These are phyloP conservation scores for Aspergillus sp. DNA, from an alignment of 2,329 filamentous ascomycete species.

Conservation along the genomic window DNA sequence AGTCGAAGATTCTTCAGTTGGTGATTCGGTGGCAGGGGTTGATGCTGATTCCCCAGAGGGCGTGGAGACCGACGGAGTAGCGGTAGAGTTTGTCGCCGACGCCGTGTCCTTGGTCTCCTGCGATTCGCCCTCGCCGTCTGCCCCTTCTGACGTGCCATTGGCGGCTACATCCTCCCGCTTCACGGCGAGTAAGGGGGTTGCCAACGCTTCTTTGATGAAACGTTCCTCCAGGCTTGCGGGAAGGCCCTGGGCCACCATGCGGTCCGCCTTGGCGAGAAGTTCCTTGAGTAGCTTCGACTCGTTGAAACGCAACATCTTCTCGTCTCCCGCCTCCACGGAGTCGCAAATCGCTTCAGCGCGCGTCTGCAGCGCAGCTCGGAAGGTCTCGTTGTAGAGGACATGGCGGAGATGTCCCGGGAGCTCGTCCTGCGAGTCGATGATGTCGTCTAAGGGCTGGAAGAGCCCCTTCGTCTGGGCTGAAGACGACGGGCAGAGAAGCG, in stretches of 20 bases:
- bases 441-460: conserved; percentile 51
- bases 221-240: conserved; percentile 81
- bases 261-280: conserved; percentile 69
- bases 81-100: conserved; percentile 29
- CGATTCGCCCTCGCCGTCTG: conserved; percentile 25
- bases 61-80: conserved; percentile 33
- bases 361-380: conserved; percentile 55
- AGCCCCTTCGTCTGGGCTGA: conserved; percentile 38
- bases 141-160: conserved; percentile 19
- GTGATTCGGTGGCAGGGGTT: conserved; percentile 38
- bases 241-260: conserved; percentile 64
- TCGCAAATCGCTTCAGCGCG: conserved; percentile 75
- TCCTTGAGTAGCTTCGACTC: conserved; percentile 66
- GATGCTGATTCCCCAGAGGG: conserved; percentile 35
- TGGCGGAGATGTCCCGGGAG: conserved; percentile 41
- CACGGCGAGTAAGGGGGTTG: conserved; percentile 71
- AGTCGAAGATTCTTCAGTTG: conserved; percentile 25
- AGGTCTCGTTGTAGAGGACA: conserved; percentile 36
- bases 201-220: conserved; percentile 73
- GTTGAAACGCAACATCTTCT: conserved; percentile 80
- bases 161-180: conserved; percentile 53
- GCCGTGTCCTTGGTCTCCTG: conserved; percentile 31
- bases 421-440: conserved; percentile 46
- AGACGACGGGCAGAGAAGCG: conserved; percentile 58
- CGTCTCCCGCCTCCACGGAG: conserved; percentile 76